Evolutionary conservation across 129 eudicot species (phyloP).

Genomic region (Kitagawia praeruptora): DNA sequence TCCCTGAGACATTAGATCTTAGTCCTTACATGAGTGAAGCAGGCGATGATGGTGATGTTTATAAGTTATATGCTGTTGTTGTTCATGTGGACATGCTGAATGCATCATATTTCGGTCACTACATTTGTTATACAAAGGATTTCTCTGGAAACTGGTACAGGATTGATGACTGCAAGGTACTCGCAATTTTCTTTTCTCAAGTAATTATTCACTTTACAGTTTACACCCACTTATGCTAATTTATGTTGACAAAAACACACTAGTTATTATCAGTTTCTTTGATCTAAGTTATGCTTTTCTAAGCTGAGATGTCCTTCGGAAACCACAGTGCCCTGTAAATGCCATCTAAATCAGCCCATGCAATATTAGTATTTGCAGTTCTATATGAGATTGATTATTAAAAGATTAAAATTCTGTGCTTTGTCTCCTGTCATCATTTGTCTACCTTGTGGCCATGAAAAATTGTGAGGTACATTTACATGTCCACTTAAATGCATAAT

Average conservation of each 20-base stretch:
- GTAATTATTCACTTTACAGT: neutral
- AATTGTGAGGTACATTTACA: neutral
- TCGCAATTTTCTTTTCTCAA: neutral
- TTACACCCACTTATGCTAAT: neutral
- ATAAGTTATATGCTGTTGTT: conserved; percentile 78
- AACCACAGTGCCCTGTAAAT: neutral
- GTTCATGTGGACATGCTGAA: conserved; percentile 94
- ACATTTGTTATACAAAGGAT: conserved; percentile 73
- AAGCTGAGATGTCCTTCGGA: neutral
- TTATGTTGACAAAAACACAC: neutral
- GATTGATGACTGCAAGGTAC: conserved; percentile 86
- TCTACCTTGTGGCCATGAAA: neutral
- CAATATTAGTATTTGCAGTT: neutral
- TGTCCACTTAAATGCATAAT: neutral
- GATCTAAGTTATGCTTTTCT: neutral
- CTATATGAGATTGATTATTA: neutral
- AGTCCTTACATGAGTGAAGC: conserved; percentile 69
- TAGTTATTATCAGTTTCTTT: neutral
- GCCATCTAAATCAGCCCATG: neutral
- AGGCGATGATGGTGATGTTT: conserved; percentile 45
- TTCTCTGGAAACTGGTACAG: conserved; percentile 80
- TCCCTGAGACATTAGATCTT: conserved; percentile 73
- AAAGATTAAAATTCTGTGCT: neutral
- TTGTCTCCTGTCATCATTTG: neutral
- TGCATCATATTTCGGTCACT: conserved; percentile 93